Evolutionary conservation across 768 basidiomycete species (phyloP).

Genomic region (Lentinula detonsa): DNA sequence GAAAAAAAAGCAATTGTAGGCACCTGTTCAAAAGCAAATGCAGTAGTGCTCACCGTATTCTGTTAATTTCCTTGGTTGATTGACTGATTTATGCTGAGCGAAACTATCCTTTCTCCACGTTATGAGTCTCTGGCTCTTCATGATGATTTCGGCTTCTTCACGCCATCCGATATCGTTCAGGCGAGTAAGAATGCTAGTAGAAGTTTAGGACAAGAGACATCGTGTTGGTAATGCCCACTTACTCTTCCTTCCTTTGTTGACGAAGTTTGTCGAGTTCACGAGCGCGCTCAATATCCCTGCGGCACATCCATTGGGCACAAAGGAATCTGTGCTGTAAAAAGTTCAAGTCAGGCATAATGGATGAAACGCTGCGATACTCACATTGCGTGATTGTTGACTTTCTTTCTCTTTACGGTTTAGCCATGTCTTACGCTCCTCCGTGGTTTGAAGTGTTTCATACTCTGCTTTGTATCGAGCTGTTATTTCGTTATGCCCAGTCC

Average conservation of each 20-base stretch:
- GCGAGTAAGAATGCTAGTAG: not conserved
- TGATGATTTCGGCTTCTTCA: not conserved
- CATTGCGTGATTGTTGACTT: not conserved
- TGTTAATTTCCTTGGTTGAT: not conserved
- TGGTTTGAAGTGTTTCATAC: not conserved
- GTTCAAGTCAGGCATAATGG: not conserved
- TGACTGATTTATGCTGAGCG: not conserved
- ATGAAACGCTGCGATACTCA: not conserved
- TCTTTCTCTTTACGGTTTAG: not conserved
- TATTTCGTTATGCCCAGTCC: not conserved
- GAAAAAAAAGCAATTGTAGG: not conserved
- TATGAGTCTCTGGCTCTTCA: not conserved
- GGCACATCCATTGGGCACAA: not conserved
- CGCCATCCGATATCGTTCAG: slow-evolving; percentile 1
- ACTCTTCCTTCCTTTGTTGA: not conserved
- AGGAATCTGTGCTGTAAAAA: not conserved
- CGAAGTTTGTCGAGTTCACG: not conserved
- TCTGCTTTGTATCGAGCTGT: not conserved
- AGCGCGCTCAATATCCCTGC: not conserved
- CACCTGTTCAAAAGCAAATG: too few species aligned
- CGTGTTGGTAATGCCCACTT: not conserved
- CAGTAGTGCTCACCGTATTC: not conserved
- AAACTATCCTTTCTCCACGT: not conserved
- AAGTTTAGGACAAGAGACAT: not conserved
- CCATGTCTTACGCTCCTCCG: not conserved